Evolutionary conservation across 495 filamentous ascomycete genomes (phyloP).

Genomic region (Penicillium paradoxum): DNA sequence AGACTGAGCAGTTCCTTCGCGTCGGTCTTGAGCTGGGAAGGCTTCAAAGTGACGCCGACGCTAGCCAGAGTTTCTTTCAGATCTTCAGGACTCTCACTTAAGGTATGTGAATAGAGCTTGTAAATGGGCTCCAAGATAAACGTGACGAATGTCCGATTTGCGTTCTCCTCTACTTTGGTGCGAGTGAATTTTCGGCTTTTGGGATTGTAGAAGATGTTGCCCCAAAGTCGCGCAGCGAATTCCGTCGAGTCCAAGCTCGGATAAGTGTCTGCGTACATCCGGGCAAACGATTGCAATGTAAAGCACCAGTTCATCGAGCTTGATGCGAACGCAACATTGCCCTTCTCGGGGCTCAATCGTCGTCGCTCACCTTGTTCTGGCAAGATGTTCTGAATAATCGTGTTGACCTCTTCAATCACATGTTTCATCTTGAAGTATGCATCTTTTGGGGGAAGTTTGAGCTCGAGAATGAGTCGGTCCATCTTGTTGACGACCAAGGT

Average conservation of each 20-base stretch:
- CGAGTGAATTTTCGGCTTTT: constrained; percentile 83
- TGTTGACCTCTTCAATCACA: constrained; percentile 96
- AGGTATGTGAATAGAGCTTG: constrained; percentile 93
- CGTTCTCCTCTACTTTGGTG: constrained; percentile 73
- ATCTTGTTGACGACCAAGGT: constrained; percentile 94
- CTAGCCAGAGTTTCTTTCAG: constrained; percentile 73
- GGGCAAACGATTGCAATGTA: constrained; percentile 85
- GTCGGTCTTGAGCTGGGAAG: constrained; percentile 83
- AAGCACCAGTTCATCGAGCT: constrained; percentile 95
- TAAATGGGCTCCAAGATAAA: constrained; percentile 96
- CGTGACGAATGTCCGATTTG: constrained; percentile 85
- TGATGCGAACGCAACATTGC: constrained; percentile 93
- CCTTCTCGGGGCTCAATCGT: constrained; percentile 90
- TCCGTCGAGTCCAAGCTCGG: constrained; percentile 72
- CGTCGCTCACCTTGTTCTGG: constrained; percentile 76
- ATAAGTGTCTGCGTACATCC: constrained; percentile 91
- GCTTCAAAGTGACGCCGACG: constrained; percentile 81
- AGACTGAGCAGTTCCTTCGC: constrained; percentile 83
- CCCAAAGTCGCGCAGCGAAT: constrained; percentile 82
- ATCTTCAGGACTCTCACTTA: constrained; percentile 85
- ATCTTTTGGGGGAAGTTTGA: constrained; percentile 90
- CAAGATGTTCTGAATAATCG: constrained; percentile 79
- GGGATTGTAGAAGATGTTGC: constrained; percentile 95
- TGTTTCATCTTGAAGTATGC: constrained; percentile 99
- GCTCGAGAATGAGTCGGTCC: constrained; percentile 89